Conservation (phyloP, 2,329 filamentous ascomycete species). For the Colletotrichum liaoningense region DNA sequence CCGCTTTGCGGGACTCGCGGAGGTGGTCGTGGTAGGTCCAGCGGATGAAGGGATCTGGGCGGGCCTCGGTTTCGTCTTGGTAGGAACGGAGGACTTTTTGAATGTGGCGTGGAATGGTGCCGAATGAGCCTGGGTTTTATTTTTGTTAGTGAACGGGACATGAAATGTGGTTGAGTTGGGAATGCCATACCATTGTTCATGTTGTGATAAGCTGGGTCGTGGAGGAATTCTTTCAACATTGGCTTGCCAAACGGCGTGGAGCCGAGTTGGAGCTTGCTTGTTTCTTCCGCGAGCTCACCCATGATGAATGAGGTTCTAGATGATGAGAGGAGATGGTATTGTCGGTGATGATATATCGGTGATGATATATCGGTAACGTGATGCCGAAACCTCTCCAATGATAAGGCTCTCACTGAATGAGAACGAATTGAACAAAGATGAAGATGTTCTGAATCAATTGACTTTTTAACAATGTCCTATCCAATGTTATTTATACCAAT, state of each 20-base stretch:
- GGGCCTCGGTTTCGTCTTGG: constrained; percentile 74
- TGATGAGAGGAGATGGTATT: background rate
- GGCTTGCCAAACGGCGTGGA: constrained; percentile 45
- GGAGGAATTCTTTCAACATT: constrained; percentile 74
- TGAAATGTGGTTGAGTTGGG: background rate
- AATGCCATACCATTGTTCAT: constrained; percentile 78
- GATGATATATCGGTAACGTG: background rate
- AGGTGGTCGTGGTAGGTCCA: constrained; percentile 73
- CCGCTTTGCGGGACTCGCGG: constrained; percentile 70
- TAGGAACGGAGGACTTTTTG: constrained; percentile 70
- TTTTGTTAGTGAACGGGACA: constrained; percentile 8
- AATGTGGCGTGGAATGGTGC: constrained; percentile 76
- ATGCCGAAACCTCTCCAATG: background rate
- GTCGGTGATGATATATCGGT: background rate
- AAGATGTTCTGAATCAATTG: background rate
- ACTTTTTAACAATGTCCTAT: no score
- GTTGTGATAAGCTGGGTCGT: constrained; percentile 75
- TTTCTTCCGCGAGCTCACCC: constrained; percentile 6
- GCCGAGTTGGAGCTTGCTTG: background rate
- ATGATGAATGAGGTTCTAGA: constrained; percentile 1
- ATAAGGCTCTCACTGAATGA: background rate
- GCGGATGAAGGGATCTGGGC: constrained; percentile 81
- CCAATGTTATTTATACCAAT: background rate
- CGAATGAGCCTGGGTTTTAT: constrained; percentile 75
- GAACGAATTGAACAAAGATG: background rate